phyloP scores from a whole-genome alignment of 2,329 filamentous ascomycete genomes.

The Hymenoscyphus fructigenus region DNA sequence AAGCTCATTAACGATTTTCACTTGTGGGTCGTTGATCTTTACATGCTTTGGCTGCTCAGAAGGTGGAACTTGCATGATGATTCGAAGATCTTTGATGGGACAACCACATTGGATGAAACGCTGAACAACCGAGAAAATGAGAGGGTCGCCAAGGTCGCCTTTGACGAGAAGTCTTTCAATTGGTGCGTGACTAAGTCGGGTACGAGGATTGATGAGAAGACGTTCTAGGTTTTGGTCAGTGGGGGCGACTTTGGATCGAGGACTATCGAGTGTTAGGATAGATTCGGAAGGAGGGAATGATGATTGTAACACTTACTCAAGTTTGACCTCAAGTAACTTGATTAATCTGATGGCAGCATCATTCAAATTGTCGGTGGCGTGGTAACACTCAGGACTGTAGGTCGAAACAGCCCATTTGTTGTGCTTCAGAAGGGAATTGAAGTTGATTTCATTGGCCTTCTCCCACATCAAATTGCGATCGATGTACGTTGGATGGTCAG shows the following conservation, averaged over 20 bases:
- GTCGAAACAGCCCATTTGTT: neutral
- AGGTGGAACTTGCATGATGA: too few species aligned
- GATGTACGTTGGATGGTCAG: neutral
- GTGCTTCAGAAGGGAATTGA: neutral
- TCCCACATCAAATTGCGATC: neutral
- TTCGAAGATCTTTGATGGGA: neutral
- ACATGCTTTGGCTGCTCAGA: too few species aligned
- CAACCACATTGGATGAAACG: neutral
- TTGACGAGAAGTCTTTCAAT: neutral
- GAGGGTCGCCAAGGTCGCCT: neutral
- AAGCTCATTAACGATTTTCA: neutral
- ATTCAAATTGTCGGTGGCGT: neutral
- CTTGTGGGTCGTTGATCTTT: neutral
- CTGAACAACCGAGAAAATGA: neutral
- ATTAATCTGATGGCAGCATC: neutral
- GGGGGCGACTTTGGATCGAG: too few species aligned
- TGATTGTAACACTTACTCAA: neutral
- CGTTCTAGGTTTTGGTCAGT: neutral
- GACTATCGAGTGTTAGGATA: neutral
- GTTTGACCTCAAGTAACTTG: neutral
- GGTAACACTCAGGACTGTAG: neutral
- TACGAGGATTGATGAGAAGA: neutral
- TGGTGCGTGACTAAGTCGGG: neutral
- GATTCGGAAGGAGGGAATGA: too few species aligned
- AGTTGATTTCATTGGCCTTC: neutral